phyloP scores from a whole-genome alignment of 2,329 filamentous ascomycete genomes.

The Bipolaris victoriae region DNA sequence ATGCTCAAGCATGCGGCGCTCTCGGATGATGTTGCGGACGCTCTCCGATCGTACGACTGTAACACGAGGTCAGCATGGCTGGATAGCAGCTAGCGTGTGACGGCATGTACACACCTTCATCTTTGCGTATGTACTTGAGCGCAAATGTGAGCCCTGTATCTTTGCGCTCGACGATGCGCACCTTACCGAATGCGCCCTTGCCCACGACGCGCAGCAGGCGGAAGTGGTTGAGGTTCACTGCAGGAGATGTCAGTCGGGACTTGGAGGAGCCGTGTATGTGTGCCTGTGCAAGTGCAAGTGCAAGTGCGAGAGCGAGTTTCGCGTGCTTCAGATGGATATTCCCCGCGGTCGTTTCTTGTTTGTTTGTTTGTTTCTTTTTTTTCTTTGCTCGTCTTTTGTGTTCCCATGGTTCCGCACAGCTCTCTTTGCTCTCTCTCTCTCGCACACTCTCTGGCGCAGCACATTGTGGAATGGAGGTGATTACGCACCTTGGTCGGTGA shows the following conservation, averaged over 20 bases:
- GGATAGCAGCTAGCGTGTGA: not conserved
- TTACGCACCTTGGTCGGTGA: conserved; percentile 85
- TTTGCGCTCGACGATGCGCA: conserved; percentile 97
- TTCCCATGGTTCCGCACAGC: not conserved
- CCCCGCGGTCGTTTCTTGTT: not conserved
- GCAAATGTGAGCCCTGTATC: conserved; percentile 94
- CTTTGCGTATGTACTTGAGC: conserved; percentile 97
- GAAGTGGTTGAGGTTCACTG: conserved; percentile 98
- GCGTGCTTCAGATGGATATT: not conserved
- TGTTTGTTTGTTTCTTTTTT: not conserved
- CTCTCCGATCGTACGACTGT: conserved; percentile 95
- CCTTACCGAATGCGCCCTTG: conserved; percentile 97
- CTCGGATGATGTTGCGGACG: conserved; percentile 96
- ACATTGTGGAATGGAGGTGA: not conserved
- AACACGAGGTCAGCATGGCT: conserved; percentile 38
- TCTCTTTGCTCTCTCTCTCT: not conserved
- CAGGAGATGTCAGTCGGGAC: conserved; percentile 24
- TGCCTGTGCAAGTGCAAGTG: not conserved
- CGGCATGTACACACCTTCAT: conserved; percentile 74
- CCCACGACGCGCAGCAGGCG: conserved; percentile 93
- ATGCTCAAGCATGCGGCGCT: conserved; percentile 97
- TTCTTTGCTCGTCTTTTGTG: not conserved
- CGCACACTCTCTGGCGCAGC: not conserved
- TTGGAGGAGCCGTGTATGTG: not conserved
- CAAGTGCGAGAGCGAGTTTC: not conserved